Evolutionary conservation across 176 grass and related monocot species (phyloP).

Genomic region (Tillandsia fasciculata): DNA sequence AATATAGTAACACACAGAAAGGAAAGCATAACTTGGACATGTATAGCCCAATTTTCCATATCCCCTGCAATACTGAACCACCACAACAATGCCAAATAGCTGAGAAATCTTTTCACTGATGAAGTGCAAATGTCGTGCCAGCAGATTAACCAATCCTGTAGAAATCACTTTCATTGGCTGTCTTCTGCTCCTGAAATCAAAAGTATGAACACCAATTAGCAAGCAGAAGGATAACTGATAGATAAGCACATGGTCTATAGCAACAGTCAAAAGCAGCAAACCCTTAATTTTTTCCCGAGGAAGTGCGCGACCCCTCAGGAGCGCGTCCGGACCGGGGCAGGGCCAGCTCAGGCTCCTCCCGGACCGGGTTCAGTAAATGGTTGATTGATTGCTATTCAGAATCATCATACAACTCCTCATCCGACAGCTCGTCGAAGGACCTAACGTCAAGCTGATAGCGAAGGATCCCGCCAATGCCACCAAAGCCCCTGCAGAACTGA

Average conservation of each 20-base stretch:
- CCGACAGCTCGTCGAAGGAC: conserved; percentile 16
- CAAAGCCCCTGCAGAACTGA: conserved; percentile 24
- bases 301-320: conserved; percentile 12
- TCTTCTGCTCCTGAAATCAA: neutral
- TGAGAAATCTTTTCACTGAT: no score
- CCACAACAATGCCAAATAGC: no score
- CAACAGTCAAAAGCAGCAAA: neutral
- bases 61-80: neutral
- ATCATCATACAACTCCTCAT: conserved; percentile 24
- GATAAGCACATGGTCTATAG: neutral
- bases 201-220: neutral
- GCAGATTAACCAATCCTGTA: neutral
- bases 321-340: neutral
- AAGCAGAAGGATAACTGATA: neutral
- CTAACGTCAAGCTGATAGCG: conserved; percentile 21
- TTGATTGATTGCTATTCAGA: conserved; percentile 34
- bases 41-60: no score
- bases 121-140: neutral
- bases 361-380: conserved; percentile 19
- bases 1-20: no score
- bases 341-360: conserved; percentile 26
- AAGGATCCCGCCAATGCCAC: conserved; percentile 30
- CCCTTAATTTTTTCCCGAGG: conserved; percentile 23
- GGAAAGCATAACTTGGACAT: no score
- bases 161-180: neutral